A percentile compares a stretch with the other conserved stretches of the same genome.
Evolutionary conservation across 1,284 basidiomycete genomes (phyloP).

Genomic region (Austropuccinia psidii): DNA sequence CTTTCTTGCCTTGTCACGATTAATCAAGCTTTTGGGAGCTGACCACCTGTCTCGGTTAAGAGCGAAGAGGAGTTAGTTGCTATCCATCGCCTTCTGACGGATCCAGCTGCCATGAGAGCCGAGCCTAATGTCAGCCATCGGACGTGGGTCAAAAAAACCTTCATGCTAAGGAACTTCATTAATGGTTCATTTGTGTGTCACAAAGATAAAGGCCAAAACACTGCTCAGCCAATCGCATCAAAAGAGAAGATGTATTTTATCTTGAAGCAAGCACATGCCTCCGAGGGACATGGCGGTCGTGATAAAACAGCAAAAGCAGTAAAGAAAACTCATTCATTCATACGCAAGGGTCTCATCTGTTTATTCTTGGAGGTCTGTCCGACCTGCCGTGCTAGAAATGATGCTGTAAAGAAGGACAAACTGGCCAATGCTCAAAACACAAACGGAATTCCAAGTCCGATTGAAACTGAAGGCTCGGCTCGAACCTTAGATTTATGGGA

Average conservation of each 20-base stretch:
- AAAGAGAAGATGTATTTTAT: constrained; percentile 37
- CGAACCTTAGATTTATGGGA: not conserved
- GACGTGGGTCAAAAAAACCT: constrained; percentile 35
- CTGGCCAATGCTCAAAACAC: not conserved
- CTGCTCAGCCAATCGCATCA: constrained; percentile 15
- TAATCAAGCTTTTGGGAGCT: not conserved
- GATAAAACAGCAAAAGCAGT: constrained; percentile 35
- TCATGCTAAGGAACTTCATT: constrained; percentile 4
- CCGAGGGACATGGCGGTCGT: constrained; percentile 35
- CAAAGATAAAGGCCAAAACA: constrained; percentile 29
- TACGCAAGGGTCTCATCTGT: constrained; percentile 36
- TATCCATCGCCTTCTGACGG: constrained; percentile 26
- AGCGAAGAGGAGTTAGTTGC: constrained; percentile 26
- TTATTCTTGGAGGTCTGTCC: constrained; percentile 35
- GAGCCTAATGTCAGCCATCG: constrained; percentile 32
- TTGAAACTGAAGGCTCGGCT: not conserved
- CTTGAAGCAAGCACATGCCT: constrained; percentile 32
- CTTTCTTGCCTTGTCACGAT: not conserved
- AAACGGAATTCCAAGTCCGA: not conserved
- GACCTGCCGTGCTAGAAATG: constrained; percentile 22
- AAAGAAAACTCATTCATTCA: constrained; percentile 36
- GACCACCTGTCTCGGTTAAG: not conserved
- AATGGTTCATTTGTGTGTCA: constrained; percentile 33
- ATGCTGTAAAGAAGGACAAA: constrained; percentile 35
- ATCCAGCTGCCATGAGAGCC: constrained; percentile 31